Conservation (phyloP, 208 protist genomes). For the Phytomonas sp. region DNA sequence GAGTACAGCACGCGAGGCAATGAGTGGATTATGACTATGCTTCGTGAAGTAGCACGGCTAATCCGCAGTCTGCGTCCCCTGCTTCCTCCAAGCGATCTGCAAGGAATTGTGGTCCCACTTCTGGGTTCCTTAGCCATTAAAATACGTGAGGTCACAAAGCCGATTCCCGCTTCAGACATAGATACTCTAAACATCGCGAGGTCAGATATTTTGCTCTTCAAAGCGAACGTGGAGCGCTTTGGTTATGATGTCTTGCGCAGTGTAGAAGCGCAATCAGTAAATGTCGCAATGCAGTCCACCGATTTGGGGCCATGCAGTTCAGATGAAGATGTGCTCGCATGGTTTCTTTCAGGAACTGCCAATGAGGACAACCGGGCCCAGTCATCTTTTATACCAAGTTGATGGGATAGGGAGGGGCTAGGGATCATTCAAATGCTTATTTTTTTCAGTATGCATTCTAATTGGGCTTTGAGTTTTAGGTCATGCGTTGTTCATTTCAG, state of each 20-base stretch:
- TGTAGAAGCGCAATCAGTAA: constrained; percentile 31
- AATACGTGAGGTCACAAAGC: constrained; percentile 45
- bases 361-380: background rate
- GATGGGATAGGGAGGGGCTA: background rate
- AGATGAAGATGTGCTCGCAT: constrained; percentile 56
- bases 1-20: constrained; percentile 54
- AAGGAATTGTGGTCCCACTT: constrained; percentile 66
- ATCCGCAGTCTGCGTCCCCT: constrained; percentile 55
- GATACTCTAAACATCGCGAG: constrained; percentile 25
- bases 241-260: constrained; percentile 80
- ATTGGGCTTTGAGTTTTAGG: background rate
- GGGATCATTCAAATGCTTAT: background rate
- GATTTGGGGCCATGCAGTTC: constrained; percentile 29
- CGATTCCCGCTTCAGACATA: constrained; percentile 20
- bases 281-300: constrained; percentile 21
- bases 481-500: background rate
- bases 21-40: constrained; percentile 86
- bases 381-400: constrained; percentile 8
- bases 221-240: constrained; percentile 86
- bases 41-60: constrained; percentile 73
- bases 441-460: constrained; percentile 1
- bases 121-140: constrained; percentile 51
- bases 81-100: constrained; percentile 46
- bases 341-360: constrained; percentile 41
- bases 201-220: constrained; percentile 82